Percentiles rank a stretch among this genome's conserved stretches.
phyloP scores from a whole-genome alignment of 768 basidiomycete genomes.

The Tulasnella calospora region DNA sequence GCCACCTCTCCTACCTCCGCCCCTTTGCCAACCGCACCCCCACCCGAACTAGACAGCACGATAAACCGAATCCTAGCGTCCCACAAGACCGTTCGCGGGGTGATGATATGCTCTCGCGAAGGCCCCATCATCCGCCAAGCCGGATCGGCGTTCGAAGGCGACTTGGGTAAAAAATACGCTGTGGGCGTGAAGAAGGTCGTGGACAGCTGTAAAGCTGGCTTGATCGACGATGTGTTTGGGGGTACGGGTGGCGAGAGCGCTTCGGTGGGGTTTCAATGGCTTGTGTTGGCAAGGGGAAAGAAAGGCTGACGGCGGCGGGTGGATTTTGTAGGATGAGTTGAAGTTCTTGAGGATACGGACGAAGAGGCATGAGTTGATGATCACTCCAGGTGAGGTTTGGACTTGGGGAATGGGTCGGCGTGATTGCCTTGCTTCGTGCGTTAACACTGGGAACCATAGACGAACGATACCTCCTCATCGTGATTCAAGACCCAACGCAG shows the following conservation, averaged over 20 bases:
- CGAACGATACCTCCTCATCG: constrained; percentile 72
- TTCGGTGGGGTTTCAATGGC: constrained; percentile 42
- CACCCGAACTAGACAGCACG: constrained; percentile 80
- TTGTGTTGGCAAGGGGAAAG: too few species aligned
- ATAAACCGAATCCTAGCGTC: constrained; percentile 66
- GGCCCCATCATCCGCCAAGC: constrained; percentile 70
- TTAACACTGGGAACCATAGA: constrained; percentile 44
- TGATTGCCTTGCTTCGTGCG: background rate
- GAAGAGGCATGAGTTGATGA: constrained; percentile 87
- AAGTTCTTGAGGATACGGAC: constrained; percentile 88
- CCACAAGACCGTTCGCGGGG: constrained; percentile 81
- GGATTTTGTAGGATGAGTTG: constrained; percentile 62
- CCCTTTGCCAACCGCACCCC: constrained; percentile 34
- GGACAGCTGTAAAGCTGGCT: constrained; percentile 66
- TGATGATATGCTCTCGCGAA: constrained; percentile 68
- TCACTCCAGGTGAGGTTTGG: constrained; percentile 70
- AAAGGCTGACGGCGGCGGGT: background rate
- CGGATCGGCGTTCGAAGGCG: constrained; percentile 81
- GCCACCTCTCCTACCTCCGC: background rate
- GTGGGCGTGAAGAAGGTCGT: constrained; percentile 68
- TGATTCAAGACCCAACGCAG: constrained; percentile 63
- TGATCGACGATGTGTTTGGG: constrained; percentile 52
- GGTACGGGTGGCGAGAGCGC: constrained; percentile 55
- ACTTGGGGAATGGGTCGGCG: background rate
- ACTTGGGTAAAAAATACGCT: constrained; percentile 73